Evolutionary conservation across 2,329 filamentous ascomycete species (phyloP).

Genomic region (Geosmithia putterillii): DNA sequence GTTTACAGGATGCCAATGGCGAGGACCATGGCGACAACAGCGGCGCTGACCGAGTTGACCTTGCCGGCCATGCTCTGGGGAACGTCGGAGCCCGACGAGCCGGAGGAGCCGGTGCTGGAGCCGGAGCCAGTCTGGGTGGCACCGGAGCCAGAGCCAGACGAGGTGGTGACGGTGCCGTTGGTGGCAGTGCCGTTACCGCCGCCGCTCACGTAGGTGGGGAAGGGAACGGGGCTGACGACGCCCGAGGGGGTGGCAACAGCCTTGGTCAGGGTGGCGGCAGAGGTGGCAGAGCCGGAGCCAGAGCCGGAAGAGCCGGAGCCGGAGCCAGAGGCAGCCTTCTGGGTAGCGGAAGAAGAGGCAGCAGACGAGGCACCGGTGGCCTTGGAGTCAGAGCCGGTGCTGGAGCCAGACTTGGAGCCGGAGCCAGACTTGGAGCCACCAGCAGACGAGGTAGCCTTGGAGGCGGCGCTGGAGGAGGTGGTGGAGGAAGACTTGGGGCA

Average conservation of each 20-base stretch:
- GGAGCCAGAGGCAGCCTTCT: not conserved
- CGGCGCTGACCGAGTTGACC: constrained; percentile 2
- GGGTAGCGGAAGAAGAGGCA: not conserved
- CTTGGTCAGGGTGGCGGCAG: not conserved
- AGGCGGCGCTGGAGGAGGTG: constrained; percentile 2
- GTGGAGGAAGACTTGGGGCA: constrained; percentile 22
- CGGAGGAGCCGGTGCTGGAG: not conserved
- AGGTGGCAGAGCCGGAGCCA: not conserved
- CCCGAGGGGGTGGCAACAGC: not conserved
- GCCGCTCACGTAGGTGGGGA: not conserved
- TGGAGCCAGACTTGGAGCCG: not conserved
- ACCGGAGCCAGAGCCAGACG: not conserved
- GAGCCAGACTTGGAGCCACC: not conserved
- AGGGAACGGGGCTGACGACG: not conserved
- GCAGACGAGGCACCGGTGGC: too few species aligned
- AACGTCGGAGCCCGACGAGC: not conserved
- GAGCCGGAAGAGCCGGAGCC: not conserved
- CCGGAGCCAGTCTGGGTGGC: not conserved
- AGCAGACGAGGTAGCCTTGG: not conserved
- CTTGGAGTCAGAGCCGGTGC: not conserved
- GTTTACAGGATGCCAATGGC: constrained; percentile 1
- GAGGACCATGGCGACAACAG: constrained; percentile 1
- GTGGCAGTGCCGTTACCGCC: not conserved
- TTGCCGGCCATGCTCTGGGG: not conserved
- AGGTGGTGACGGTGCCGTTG: not conserved